Conservation (phyloP, 306 rosid species). For the Delonix regia region DNA sequence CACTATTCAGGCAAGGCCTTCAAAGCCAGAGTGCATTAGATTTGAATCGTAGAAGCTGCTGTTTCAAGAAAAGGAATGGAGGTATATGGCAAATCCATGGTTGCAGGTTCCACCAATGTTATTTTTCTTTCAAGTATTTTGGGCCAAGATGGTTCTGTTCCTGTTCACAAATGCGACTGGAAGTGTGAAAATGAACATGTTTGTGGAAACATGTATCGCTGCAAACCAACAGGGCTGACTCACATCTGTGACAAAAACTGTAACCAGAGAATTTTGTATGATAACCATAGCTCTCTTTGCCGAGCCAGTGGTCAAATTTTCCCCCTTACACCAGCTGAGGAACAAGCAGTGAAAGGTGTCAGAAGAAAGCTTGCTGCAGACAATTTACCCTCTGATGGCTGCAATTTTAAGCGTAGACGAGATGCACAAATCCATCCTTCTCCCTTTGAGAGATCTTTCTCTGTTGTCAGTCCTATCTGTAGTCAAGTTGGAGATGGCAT, state of each 20-base stretch:
- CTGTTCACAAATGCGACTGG: constrained; percentile 88
- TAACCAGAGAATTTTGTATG: constrained; percentile 88
- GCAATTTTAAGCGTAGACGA: constrained; percentile 80
- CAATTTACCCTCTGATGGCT: constrained; percentile 52
- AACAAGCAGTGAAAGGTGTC: constrained; percentile 84
- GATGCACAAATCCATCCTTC: constrained; percentile 81
- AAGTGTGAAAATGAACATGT: constrained; percentile 88
- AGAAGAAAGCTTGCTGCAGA: constrained; percentile 83
- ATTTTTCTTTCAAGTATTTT: constrained; percentile 86
- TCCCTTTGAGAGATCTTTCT: constrained; percentile 85
- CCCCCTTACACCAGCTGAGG: constrained; percentile 67
- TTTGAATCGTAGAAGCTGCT: too few relatives aligned
- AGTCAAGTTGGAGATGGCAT: constrained; percentile 92
- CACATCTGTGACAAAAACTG: constrained; percentile 90
- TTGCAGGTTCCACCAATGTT: constrained; percentile 73
- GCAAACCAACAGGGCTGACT: constrained; percentile 85
- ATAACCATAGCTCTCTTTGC: constrained; percentile 90
- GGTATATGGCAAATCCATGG: constrained; percentile 70
- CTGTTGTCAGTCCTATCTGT: constrained; percentile 80
- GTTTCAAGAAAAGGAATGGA: constrained; percentile 62
- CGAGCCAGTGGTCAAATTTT: constrained; percentile 79
- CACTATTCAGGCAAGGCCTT: constrained; percentile 47
- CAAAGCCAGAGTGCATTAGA: not conserved
- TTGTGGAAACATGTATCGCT: constrained; percentile 86
- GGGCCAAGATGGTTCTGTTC: constrained; percentile 63